A percentile compares a stretch with the other conserved stretches of the same genome.
Conservation (phyloP, 116 monocot species). For the Trichopus zeylanicus region DNA sequence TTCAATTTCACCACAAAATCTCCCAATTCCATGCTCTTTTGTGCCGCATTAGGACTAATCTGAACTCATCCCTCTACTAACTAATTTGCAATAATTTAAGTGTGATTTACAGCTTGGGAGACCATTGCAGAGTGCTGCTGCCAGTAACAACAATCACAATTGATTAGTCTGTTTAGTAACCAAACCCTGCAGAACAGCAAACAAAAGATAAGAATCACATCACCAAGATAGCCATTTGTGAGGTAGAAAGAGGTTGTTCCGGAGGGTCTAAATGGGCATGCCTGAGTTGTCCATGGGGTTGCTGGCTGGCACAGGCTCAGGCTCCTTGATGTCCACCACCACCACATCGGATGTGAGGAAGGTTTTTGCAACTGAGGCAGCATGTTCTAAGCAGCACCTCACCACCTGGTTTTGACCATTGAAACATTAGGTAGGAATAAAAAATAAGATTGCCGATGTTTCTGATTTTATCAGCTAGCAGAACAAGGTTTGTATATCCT, state of each 20-base stretch:
- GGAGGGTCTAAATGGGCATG: too few species aligned
- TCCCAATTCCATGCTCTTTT: too few species aligned
- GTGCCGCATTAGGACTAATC: too few species aligned
- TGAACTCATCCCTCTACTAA: too few species aligned
- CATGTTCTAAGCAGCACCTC: conserved; percentile 20
- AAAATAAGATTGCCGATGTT: too few species aligned
- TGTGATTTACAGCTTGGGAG: too few species aligned
- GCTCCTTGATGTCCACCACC: conserved; percentile 26
- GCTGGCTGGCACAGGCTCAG: conserved; percentile 14
- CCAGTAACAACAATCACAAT: not conserved
- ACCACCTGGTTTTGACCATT: conserved; percentile 10
- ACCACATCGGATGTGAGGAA: conserved; percentile 26
- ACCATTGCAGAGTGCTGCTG: too few species aligned
- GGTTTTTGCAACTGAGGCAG: conserved; percentile 16
- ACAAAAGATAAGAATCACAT: not conserved
- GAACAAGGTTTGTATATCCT: not conserved
- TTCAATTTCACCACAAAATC: too few species aligned
- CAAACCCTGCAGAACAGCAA: not conserved
- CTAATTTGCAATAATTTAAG: too few species aligned
- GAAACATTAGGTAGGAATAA: not conserved
- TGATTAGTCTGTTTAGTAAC: not conserved
- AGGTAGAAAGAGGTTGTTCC: not conserved
- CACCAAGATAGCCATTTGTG: too few species aligned
- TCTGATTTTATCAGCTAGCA: too few species aligned
- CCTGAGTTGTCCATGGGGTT: conserved; percentile 31